These are phyloP conservation scores for Spirogloea muscicola DNA, from an alignment of 139 green algal genomes.

Conservation along the genomic window DNA sequence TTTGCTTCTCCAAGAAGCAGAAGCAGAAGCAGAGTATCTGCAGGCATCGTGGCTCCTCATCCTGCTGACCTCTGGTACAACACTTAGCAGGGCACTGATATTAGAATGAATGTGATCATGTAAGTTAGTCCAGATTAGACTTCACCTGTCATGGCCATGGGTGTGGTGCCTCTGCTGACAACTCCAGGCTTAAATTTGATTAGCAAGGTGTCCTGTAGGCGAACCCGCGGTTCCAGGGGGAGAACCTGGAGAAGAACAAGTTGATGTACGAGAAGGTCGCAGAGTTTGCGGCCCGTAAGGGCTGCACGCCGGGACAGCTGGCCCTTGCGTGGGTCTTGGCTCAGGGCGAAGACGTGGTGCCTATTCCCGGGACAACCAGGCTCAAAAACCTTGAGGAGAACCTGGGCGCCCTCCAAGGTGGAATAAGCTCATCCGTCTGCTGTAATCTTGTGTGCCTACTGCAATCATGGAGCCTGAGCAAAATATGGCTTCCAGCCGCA, in stretches of 20 bases:
- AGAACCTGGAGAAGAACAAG: constrained; percentile 60
- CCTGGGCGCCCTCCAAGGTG: background rate
- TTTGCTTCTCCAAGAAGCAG: no score
- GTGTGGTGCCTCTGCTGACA: constrained; percentile 10
- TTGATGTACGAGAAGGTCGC: constrained; percentile 59
- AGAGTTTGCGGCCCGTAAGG: constrained; percentile 58
- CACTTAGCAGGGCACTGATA: no score
- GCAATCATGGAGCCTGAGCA: no score
- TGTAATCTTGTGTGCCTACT: no score
- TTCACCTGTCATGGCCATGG: background rate
- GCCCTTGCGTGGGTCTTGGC: constrained; percentile 71
- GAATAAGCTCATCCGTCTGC: no score
- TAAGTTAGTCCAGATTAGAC: background rate
- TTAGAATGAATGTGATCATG: no score
- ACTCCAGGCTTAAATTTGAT: constrained; percentile 21
- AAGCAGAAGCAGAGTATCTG: no score
- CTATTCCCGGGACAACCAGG: constrained; percentile 57
- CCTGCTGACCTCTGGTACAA: no score
- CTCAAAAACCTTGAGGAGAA: background rate
- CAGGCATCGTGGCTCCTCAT: no score
- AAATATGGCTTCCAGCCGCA: no score
- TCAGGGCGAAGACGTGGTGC: constrained; percentile 64
- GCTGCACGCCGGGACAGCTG: constrained; percentile 64
- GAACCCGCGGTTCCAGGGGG: constrained; percentile 43
- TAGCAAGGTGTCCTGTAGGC: constrained; percentile 48